Conservation (phyloP, 1,139 yeast species). For the Waltiozyma sp. region DNA sequence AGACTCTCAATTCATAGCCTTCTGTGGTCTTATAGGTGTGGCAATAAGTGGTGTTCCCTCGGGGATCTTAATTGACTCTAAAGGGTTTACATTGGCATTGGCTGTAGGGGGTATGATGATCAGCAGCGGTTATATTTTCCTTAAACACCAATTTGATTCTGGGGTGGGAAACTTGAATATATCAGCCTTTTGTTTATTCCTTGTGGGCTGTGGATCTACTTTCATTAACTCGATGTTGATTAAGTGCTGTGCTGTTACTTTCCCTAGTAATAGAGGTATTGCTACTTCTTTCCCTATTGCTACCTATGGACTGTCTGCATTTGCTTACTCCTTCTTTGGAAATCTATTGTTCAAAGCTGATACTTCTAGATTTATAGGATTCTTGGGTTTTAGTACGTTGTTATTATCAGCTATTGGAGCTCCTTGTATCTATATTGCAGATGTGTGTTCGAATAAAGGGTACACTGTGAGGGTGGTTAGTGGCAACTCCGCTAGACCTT, state of each 20-base stretch:
- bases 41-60: conserved; percentile 44
- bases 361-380: conserved; percentile 37
- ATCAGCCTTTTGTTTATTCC: conserved; percentile 29
- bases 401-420: conserved; percentile 30
- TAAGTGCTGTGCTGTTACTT: conserved; percentile 47
- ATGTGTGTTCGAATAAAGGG: conserved; percentile 13
- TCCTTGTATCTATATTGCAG: conserved; percentile 38
- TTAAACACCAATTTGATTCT: conserved; percentile 35
- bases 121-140: conserved; percentile 33
- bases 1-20: conserved; percentile 40
- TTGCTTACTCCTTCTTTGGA: conserved; percentile 41
- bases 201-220: conserved; percentile 46
- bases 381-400: conserved; percentile 32
- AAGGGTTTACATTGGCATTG: conserved; percentile 37
- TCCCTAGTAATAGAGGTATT: conserved; percentile 46
- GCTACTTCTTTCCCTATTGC: conserved; percentile 54
- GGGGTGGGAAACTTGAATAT: conserved; percentile 23
- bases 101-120: conserved; percentile 34
- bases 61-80: conserved; percentile 38
- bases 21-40: conserved; percentile 43
- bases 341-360: conserved; percentile 38
- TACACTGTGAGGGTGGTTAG: neutral
- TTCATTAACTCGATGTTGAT: conserved; percentile 40
- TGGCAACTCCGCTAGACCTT: neutral
- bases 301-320: conserved; percentile 48